Percentiles rank a stretch among this genome's conserved stretches.
phyloP scores from a whole-genome alignment of 1,284 basidiomycete genomes.

The Cystobasidium pallidum region DNA sequence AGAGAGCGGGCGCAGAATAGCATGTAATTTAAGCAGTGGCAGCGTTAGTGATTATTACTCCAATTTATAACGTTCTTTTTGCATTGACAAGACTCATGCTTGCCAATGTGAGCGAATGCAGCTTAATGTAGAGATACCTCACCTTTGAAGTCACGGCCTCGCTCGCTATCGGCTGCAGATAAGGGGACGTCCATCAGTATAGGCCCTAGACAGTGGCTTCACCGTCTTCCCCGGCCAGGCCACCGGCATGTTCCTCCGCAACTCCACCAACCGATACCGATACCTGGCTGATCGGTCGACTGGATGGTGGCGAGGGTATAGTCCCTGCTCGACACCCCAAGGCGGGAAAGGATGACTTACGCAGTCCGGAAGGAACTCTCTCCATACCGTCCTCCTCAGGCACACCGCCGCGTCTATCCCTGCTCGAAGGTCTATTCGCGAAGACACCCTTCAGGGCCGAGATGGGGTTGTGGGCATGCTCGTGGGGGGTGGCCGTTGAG shows the following conservation, averaged over 20 bases:
- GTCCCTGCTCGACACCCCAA: not conserved
- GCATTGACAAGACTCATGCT: too few relatives aligned
- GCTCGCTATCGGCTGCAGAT: constrained; percentile 20
- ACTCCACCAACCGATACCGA: not conserved
- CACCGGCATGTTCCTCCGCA: not conserved
- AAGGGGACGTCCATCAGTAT: too few relatives aligned
- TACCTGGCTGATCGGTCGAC: not conserved
- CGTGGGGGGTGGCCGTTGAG: constrained; percentile 33
- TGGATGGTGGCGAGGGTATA: not conserved
- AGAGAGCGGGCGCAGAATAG: not conserved
- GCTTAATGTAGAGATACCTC: not conserved
- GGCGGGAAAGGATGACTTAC: not conserved
- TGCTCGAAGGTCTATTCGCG: constrained; percentile 27
- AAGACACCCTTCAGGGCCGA: constrained; percentile 27
- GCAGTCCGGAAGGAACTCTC: not conserved
- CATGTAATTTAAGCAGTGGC: not conserved
- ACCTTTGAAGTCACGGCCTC: constrained; percentile 33
- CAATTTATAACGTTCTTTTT: too few relatives aligned
- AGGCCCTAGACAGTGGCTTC: too few relatives aligned
- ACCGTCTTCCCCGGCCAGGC: not conserved
- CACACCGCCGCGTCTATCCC: constrained; percentile 12
- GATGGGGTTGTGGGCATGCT: constrained; percentile 33
- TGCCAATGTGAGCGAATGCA: not conserved
- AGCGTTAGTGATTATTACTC: not conserved
- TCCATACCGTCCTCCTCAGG: constrained; percentile 28